phyloP scores from a whole-genome alignment of 2,329 filamentous ascomycete species.

The Penicillium sp. region DNA sequence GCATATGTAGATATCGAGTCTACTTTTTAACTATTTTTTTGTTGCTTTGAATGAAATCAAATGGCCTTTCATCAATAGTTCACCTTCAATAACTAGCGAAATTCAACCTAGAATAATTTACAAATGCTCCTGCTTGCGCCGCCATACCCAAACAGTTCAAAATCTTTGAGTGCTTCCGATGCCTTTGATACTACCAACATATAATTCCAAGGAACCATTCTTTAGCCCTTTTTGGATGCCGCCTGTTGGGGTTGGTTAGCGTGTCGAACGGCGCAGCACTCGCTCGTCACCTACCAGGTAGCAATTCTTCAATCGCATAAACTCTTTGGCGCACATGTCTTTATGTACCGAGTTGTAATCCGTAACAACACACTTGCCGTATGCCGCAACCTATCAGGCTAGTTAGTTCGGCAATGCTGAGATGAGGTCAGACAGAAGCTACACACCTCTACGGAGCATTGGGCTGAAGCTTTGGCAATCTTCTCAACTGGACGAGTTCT shows the following conservation, averaged over 20 bases:
- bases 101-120: not conserved
- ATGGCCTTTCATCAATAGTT: constrained; percentile 3
- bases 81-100: not conserved
- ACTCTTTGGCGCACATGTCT: constrained; percentile 85
- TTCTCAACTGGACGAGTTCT: constrained; percentile 66
- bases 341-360: constrained; percentile 91
- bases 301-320: constrained; percentile 81
- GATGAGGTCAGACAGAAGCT: not conserved
- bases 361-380: constrained; percentile 85
- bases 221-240: constrained; percentile 52
- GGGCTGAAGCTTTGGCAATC: constrained; percentile 63
- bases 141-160: not conserved
- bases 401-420: constrained; percentile 15
- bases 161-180: not conserved
- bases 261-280: not conserved
- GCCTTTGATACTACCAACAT: not conserved
- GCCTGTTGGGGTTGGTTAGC: constrained; percentile 41
- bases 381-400: constrained; percentile 67
- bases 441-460: constrained; percentile 65
- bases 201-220: not conserved
- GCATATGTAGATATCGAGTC: constrained; percentile 11
- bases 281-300: constrained; percentile 66
- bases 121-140: not conserved
- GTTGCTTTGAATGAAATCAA: constrained; percentile 5
- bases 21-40: constrained; percentile 2